Evolutionary conservation across 2,329 filamentous ascomycete species (phyloP), one percentile per base, ranked within the genome.

Genomic region (Colletotrichum brevisporum): DNA sequence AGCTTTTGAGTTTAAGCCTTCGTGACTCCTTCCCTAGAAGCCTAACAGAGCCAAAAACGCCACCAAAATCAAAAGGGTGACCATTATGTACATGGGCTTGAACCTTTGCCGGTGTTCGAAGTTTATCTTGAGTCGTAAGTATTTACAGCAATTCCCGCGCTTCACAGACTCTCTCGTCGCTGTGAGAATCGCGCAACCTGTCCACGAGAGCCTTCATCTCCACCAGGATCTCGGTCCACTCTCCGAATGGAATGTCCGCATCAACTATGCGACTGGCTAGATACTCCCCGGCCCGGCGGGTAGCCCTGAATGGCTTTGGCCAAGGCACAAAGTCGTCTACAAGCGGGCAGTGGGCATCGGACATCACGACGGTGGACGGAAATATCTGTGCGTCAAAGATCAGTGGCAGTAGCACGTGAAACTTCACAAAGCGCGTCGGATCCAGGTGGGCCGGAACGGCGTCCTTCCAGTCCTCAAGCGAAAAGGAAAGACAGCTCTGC

Each of bases 171-270:
- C 18, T 47, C 24, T 24, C 31, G 26, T 58, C 45, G 1, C n/a
- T 26, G 13, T 60, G 57, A n/a, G 57, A 18, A 15, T 50, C 47
- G 12, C n/a, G 5, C 13, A 60, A 18, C 4, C 57, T 60, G 3
- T 39, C 31, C 15, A 51, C 45, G 24, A 60, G 57, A n/a, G 47
- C 45, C 31, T 60, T 26, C 57, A 60, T 60, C 12, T 60, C 57
- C 21, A 51, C 36, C 57, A 60, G 21, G 12, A 51, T 16, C 45
- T 41, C 57, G n/a, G 36, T 31, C 57, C 57, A 60, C 5, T 60
- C 57, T 21, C 24, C 47, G 4, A 12, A 13, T 12, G 45, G 27
- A 9, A 60, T 51, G 6, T 13, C 31, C 9, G 47, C 45, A n/a
- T 60, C 57, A 13, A 60, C 15, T 10, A 51, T 41, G 9, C 18